Base-by-base conservation (phyloP, 495 filamentous ascomycete species). In the Aspergillus avenaceus region DNA sequence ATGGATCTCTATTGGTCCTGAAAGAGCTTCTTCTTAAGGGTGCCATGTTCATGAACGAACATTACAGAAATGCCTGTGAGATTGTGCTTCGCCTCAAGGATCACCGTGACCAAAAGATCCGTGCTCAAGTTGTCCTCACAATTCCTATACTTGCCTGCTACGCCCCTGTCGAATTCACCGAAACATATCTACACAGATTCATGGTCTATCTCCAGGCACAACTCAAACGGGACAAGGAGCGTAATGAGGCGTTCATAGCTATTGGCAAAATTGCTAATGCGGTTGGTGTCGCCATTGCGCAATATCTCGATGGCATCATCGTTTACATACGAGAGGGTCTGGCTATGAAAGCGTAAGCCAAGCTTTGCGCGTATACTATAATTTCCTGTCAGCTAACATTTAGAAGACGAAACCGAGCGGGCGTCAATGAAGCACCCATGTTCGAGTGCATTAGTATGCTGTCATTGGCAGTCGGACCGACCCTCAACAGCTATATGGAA, bases 381-480 rank as follows among this genome's bases (percentile, higher is more conserved):
- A 11, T 3, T 31, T 3, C 9, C 28, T 9, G 1, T 32, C n/a
- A 32, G 28, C 61, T 73, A 48, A 73, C 45, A 28, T 42, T 16
- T 53, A 27, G 9, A 34, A 81, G 86, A 40, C 84, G 89, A 50
- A 90, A 86, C 57, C 86, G 80, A 28, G 56, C 72, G 13, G 73
- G 79, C 16, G 78, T 88, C 29, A 85, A 96, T 32, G 86, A 90
- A 63, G 80, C 80, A n/a, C 95, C 95, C 0, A 95, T 97, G 59
- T 99, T 99, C 59, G 86, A 93, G 59, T 99, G 93, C 67, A 92
- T 99, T 62, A 97, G 93, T 66, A 91, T 95, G 79, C 78, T 99
- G 28, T 91, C 93, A 4, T 83, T 90, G 32, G 93, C 93, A 8
- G 92, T 97, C 24, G 93, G 93, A 19, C 95, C 97, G 72, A 87